Evolutionary conservation across 1,284 basidiomycete species (phyloP), one percentile per base, ranked within the genome.

Genomic region (Wallemia ichthyophaga): DNA sequence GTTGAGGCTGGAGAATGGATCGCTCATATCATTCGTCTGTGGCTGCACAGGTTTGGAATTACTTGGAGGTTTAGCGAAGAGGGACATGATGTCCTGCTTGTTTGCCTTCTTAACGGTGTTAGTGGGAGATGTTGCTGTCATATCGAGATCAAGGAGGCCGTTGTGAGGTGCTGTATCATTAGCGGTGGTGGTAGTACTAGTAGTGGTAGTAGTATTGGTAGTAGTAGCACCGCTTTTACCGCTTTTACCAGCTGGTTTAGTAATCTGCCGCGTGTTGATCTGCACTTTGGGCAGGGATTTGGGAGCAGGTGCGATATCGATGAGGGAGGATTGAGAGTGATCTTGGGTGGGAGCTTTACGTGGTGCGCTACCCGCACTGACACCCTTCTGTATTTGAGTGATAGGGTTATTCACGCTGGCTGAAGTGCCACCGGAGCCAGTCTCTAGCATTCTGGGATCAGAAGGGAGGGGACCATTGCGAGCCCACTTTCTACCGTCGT

Each of bases 401-500:
- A 48, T 48, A 5, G 37, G 37, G n/a, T 48, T 48, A 19, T 48
- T 48, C 5, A 48, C 37, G 37, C 37, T 48, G 13, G 37, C 37
- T 48, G 37, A 48, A 5, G 64, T 64, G 17, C 27, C 32, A 54
- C 62, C 59, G 2, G 69, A 66, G 2, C 72, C 75, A 23, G 68
- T 71, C 21, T 89, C 87, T 19, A 96, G 75, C 0, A 78, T 72
- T 25, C 82, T 80, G 1, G 92, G 92, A 69, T 95, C 85, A 0
- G 70, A 65, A 0, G 92, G 92, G 0, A 76, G 77, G 5, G 85
- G 82, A 0, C 85, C 87, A 26, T 94, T 85, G 71, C 83, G 75
- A 0, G 88, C 92, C 92, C 92, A 98, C 61, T 89, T 75, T 53
- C 78, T 77, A 13, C 82, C 80, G 69, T 98, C 94, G 69, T 98